Evolutionary conservation across 345 rosid species (phyloP).

Genomic region (Xanthoceras sorbifolium): DNA sequence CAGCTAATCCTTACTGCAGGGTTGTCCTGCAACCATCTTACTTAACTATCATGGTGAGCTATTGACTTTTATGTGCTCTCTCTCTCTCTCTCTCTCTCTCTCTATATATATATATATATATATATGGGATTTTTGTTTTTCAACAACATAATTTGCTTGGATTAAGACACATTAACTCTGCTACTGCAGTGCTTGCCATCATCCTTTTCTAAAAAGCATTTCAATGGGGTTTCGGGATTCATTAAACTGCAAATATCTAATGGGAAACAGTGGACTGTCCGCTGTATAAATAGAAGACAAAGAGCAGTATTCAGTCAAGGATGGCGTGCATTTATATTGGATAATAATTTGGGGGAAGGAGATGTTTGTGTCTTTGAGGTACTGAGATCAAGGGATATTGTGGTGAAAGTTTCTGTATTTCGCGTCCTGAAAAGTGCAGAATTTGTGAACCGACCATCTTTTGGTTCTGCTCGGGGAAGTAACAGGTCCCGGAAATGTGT

Average conservation of each 20-base stretch:
- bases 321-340: conserved; percentile 53
- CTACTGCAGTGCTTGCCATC: conserved; percentile 16
- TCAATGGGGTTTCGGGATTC: conserved; percentile 34
- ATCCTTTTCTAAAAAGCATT: not conserved
- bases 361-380: conserved; percentile 63
- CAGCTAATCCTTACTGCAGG: conserved; percentile 40
- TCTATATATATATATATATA: not conserved
- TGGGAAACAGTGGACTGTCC: conserved; percentile 9
- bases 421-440: no score
- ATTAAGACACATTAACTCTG: not conserved
- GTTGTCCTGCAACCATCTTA: conserved; percentile 37
- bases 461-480: not conserved
- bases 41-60: conserved; percentile 1
- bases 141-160: not conserved
- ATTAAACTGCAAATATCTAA: not conserved
- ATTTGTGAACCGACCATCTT: conserved; percentile 17
- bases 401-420: no score
- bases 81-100: no score
- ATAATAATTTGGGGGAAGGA: conserved; percentile 53
- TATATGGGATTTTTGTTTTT: not conserved
- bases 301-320: conserved; percentile 47
- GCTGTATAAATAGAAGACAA: conserved; percentile 35
- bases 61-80: not conserved
- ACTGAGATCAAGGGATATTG: conserved; percentile 27
- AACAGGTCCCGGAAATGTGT: not conserved